Conservation (phyloP, 2,329 filamentous ascomycete species). For the Ophiognomonia clavigignenti-juglandacearum region DNA sequence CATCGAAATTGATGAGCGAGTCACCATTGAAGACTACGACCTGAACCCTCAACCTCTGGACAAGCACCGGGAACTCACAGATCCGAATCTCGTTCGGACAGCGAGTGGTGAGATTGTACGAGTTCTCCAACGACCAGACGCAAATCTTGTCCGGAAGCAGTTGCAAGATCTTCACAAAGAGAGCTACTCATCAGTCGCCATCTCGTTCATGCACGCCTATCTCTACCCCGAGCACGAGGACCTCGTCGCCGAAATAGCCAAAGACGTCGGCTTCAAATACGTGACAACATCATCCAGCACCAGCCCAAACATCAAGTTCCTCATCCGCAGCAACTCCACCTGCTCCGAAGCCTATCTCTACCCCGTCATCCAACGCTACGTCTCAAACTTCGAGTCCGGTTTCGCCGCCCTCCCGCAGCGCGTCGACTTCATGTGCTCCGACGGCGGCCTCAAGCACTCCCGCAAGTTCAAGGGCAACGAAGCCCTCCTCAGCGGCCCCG, state of each 20-base stretch:
- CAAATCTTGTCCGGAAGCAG: slow-evolving; percentile 45
- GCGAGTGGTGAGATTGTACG: slow-evolving; percentile 62
- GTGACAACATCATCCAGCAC: slow-evolving; percentile 62
- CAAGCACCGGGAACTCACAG: slow-evolving; percentile 28
- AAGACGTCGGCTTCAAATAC: slow-evolving; percentile 55
- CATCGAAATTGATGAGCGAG: slow-evolving; percentile 66
- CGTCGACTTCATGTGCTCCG: slow-evolving; percentile 64
- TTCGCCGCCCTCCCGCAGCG: slow-evolving; percentile 55
- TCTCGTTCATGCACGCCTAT: slow-evolving; percentile 65
- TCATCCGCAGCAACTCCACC: slow-evolving; percentile 61
- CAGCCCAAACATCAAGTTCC: slow-evolving; percentile 68
- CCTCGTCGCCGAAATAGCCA: slow-evolving; percentile 54
- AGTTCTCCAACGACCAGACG: slow-evolving; percentile 51
- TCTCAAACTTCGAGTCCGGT: slow-evolving; percentile 59
- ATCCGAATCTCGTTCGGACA: slow-evolving; percentile 50
- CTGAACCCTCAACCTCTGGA: slow-evolving; percentile 52
- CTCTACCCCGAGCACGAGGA: slow-evolving; percentile 63
- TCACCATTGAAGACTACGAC: slow-evolving; percentile 70
- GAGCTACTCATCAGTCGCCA: slow-evolving; percentile 38
- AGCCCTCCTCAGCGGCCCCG: slow-evolving; percentile 63
- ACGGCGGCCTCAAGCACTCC: slow-evolving; percentile 42
- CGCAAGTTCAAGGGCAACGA: slow-evolving; percentile 58
- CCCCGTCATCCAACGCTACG: slow-evolving; percentile 65
- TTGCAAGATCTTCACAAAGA: slow-evolving; percentile 54
- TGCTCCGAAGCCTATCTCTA: slow-evolving; percentile 70